These are phyloP conservation scores for Suillus hirtellus DNA, from an alignment of 768 basidiomycete species.

Conservation along the genomic window DNA sequence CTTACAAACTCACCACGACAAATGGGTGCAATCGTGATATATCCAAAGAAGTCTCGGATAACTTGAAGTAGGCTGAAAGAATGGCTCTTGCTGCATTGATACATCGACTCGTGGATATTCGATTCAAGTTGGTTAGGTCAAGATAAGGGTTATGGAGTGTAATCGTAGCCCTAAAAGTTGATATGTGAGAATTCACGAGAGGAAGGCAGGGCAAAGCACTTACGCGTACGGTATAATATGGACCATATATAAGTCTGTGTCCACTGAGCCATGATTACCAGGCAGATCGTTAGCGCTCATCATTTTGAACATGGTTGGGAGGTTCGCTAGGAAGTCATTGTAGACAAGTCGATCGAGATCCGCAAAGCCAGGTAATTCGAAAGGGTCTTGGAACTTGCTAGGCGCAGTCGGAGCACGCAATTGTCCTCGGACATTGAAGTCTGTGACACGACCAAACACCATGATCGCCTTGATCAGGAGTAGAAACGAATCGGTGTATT, in stretches of 20 bases:
- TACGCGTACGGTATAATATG: constrained; percentile 86
- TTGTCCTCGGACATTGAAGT: constrained; percentile 78
- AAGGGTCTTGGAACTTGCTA: constrained; percentile 75
- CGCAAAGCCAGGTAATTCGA: constrained; percentile 62
- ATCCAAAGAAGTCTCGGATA: constrained; percentile 83
- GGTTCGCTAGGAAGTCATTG: constrained; percentile 64
- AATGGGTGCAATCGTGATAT: constrained; percentile 80
- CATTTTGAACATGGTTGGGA: constrained; percentile 64
- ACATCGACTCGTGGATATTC: constrained; percentile 69
- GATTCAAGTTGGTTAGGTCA: constrained; percentile 66
- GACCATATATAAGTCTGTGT: constrained; percentile 86
- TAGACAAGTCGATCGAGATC: constrained; percentile 70
- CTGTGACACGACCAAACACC: constrained; percentile 83
- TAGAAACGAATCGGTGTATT: constrained; percentile 81
- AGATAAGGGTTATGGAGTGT: constrained; percentile 85
- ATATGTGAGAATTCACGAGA: constrained; percentile 13
- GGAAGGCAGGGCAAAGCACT: constrained; percentile 32
- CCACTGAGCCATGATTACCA: constrained; percentile 56
- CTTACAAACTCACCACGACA: constrained; percentile 59
- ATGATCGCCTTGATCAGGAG: constrained; percentile 82
- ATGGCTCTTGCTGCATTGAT: constrained; percentile 75
- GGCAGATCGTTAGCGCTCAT: constrained; percentile 57
- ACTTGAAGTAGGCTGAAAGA: constrained; percentile 69
- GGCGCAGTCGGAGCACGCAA: constrained; percentile 65
- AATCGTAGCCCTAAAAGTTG: constrained; percentile 67